A percentile compares a stretch with the other conserved stretches of the same genome.
Conservation (phyloP, 345 rosid species). For the Dipteronia sinensis region DNA sequence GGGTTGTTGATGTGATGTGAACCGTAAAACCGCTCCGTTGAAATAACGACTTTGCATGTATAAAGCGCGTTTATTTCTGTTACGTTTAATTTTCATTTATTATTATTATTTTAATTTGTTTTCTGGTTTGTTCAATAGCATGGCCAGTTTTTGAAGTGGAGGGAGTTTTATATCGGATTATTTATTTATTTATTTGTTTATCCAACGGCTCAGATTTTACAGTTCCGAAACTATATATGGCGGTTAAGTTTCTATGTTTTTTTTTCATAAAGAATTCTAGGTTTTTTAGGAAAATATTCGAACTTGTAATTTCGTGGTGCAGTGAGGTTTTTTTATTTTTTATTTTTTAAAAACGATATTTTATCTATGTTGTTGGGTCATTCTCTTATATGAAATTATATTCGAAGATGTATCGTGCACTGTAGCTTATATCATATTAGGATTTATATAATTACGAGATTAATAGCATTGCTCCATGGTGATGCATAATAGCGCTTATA, state of each 20-base stretch:
- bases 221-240: conserved; percentile 11
- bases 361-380: too few species aligned
- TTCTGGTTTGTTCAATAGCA: background rate
- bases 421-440: too few species aligned
- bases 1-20: conserved; percentile 47
- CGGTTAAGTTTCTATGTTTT: background rate
- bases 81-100: background rate
- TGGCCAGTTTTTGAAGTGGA: background rate
- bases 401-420: too few species aligned
- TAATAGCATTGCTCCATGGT: too few species aligned
- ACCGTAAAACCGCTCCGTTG: conserved; percentile 53
- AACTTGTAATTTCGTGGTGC: too few species aligned
- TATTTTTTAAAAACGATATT: too few species aligned
- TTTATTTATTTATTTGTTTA: background rate
- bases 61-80: conserved; percentile 31
- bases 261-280: too few species aligned
- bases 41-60: conserved; percentile 32
- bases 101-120: background rate
- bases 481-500: too few species aligned
- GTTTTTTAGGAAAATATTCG: too few species aligned
- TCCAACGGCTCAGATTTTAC: conserved; percentile 2
- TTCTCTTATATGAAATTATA: too few species aligned
- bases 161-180: conserved; percentile 7
- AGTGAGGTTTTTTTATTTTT: too few species aligned
- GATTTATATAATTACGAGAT: too few species aligned